These are phyloP conservation scores for Tuctoria greenei DNA, from an alignment of 176 grass and related monocot genomes.

Conservation along the genomic window DNA sequence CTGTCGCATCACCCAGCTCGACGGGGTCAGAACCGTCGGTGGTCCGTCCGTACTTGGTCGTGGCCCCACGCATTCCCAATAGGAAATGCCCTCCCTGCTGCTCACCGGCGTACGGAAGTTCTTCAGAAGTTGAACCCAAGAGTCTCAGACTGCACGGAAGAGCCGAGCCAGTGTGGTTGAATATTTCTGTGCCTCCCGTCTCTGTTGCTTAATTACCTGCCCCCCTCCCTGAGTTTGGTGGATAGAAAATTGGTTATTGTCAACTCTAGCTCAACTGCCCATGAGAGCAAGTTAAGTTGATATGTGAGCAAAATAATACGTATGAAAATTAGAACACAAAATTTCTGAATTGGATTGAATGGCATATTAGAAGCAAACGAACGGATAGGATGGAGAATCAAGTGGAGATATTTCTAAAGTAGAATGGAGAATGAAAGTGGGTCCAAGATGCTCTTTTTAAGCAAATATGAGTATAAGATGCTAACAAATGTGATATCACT, in stretches of 20 bases:
- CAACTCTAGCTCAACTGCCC: slow-evolving; percentile 41
- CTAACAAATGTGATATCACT: not conserved
- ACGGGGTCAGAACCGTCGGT: slow-evolving; percentile 36
- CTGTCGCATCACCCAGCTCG: not conserved
- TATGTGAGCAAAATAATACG: not conserved
- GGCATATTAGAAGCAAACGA: not conserved
- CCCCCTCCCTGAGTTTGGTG: not conserved
- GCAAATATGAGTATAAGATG: not conserved
- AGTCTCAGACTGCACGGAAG: not conserved
- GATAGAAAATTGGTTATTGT: slow-evolving; percentile 15
- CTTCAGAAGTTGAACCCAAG: not conserved
- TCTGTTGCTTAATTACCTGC: not conserved
- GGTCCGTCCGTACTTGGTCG: not conserved
- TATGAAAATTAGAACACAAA: no score
- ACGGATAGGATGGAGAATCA: no score
- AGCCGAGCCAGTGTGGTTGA: not conserved
- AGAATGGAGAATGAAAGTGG: not conserved
- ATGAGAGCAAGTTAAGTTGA: not conserved
- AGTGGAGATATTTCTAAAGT: not conserved
- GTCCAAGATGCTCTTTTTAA: not conserved
- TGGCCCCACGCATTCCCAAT: slow-evolving; percentile 2
- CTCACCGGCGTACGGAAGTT: slow-evolving; percentile 25
- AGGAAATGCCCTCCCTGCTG: not conserved
- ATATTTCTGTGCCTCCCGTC: not conserved
- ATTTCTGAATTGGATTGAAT: not conserved